phyloP scores from a whole-genome alignment of 192 early-diverging fungal genomes.

The Coemansia sp. region DNA sequence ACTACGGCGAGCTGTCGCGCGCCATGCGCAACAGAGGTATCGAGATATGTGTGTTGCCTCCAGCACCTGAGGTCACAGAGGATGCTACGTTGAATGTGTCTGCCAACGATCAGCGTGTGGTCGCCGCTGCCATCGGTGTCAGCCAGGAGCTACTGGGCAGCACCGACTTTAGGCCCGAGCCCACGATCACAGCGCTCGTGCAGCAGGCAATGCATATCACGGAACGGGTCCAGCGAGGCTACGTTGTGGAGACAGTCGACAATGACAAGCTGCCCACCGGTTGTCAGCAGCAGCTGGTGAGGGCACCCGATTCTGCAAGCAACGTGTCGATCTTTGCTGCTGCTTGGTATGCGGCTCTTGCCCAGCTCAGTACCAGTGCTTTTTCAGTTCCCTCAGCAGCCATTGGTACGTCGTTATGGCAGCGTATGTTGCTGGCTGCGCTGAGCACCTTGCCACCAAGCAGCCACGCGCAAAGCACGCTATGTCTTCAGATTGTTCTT shows the following conservation, averaged over 20 bases:
- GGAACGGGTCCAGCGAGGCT: constrained; percentile 42
- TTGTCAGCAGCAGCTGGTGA: not conserved
- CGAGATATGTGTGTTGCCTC: constrained; percentile 65
- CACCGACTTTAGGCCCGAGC: not conserved
- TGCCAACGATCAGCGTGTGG: constrained; percentile 8
- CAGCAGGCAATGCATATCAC: constrained; percentile 30
- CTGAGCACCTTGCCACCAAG: constrained; percentile 16
- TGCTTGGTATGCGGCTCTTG: constrained; percentile 32
- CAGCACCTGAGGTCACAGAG: too few relatives aligned
- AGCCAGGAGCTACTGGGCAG: not conserved
- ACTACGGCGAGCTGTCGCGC: constrained; percentile 87
- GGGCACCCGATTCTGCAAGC: constrained; percentile 6
- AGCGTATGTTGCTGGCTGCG: constrained; percentile 29
- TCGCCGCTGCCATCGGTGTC: constrained; percentile 18
- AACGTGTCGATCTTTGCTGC: constrained; percentile 11
- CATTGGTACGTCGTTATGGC: not conserved
- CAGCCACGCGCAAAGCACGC: not conserved
- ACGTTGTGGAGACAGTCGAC: not conserved
- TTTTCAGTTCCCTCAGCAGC: not conserved
- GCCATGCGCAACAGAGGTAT: constrained; percentile 98
- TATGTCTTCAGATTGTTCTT: constrained; percentile 2
- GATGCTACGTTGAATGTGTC: not conserved
- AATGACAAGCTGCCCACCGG: not conserved
- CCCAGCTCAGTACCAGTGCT: constrained; percentile 1
- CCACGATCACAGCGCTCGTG: constrained; percentile 13